phyloP scores from a whole-genome alignment of 306 rosid genomes.

The Medicago truncatula region MtrunA17r5.0-ANR NC_053045.1:43479501-43480000 shows the following conservation, averaged over 20 bases:
- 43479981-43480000: constrained; percentile 64
- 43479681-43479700: constrained; percentile 42
- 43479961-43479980: constrained; percentile 67
- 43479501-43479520: constrained; percentile 17
- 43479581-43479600: background rate
- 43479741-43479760: constrained; percentile 1
- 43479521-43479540: background rate
- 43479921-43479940: constrained; percentile 73
- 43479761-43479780: no score
- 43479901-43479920: constrained; percentile 85
- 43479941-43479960: constrained; percentile 68
- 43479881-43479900: constrained; percentile 80
- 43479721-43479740: background rate
- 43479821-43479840: constrained; percentile 12
- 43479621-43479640: constrained; percentile 10
- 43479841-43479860: constrained; percentile 8
- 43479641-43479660: constrained; percentile 70
- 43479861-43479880: constrained; percentile 22
- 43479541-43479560: background rate
- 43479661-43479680: constrained; percentile 81
- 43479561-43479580: constrained; percentile 5
- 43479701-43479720: constrained; percentile 68
- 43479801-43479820: background rate
- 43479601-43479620: background rate
- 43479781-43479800: background rate